phyloP scores from a whole-genome alignment of 2,329 filamentous ascomycete species.

The Xylaria sp. region DNA sequence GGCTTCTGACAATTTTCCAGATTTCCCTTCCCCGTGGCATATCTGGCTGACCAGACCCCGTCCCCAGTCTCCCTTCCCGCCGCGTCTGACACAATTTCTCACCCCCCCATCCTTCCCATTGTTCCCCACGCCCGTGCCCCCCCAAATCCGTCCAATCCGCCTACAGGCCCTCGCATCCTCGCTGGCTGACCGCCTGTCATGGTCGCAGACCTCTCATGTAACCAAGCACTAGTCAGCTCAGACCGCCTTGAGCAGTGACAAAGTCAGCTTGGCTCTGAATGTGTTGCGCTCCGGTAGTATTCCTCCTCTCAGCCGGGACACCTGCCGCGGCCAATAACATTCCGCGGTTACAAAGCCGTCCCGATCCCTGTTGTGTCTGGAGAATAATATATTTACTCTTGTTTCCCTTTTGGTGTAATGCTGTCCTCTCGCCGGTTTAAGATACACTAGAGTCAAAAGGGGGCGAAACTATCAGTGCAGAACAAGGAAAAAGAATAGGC shows the following conservation, averaged over 20 bases:
- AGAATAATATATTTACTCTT: constrained; percentile 15
- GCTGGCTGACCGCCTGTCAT: constrained; percentile 41
- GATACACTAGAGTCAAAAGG: neutral
- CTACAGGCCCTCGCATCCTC: constrained; percentile 29
- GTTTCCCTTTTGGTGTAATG: constrained; percentile 9
- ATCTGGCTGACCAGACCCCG: constrained; percentile 21
- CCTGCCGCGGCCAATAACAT: constrained; percentile 24
- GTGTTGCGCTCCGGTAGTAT: constrained; percentile 14
- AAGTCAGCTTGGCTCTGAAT: constrained; percentile 39
- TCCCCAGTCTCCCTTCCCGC: constrained; percentile 26
- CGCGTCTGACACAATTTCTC: constrained; percentile 28
- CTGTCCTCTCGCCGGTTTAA: neutral
- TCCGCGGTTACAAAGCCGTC: constrained; percentile 23
- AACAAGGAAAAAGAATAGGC: neutral
- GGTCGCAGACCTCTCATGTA: constrained; percentile 33
- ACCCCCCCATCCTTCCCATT: constrained; percentile 21
- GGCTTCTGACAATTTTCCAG: constrained; percentile 31
- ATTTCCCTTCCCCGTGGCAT: constrained; percentile 30
- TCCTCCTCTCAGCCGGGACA: constrained; percentile 23
- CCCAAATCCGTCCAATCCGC: constrained; percentile 27
- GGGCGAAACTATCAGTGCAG: constrained; percentile 1
- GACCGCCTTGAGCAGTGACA: constrained; percentile 39
- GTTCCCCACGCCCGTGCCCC: constrained; percentile 30
- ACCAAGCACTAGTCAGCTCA: constrained; percentile 41
- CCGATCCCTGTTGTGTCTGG: constrained; percentile 10